Evolutionary conservation across 1,284 basidiomycete species (phyloP).

Genomic region (Leccinum huronense): DNA sequence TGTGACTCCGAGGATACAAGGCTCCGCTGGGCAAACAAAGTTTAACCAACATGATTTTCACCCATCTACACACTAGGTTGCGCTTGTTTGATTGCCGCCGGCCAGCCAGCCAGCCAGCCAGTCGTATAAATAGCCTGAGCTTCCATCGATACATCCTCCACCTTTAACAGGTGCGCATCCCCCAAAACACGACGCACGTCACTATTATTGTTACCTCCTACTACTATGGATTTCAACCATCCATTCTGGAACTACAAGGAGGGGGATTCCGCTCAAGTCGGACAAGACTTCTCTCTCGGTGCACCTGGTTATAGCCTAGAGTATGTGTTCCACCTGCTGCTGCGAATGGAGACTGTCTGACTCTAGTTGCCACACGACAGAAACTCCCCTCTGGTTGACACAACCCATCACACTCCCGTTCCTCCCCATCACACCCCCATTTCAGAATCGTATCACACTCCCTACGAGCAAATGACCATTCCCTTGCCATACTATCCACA

Average conservation of each 20-base stretch:
- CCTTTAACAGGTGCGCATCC: constrained; percentile 1
- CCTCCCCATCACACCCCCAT: neutral
- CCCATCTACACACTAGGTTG: neutral
- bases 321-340: constrained; percentile 12
- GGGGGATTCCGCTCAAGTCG: neutral
- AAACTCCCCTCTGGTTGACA: neutral
- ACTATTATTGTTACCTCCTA: neutral
- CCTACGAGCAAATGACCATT: neutral
- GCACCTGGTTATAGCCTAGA: neutral
- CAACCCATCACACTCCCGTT: neutral
- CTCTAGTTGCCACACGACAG: neutral
- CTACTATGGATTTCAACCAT: neutral
- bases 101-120: neutral
- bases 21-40: neutral
- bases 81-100: neutral
- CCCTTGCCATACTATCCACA: constrained; percentile 1
- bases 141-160: neutral
- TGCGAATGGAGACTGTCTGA: neutral
- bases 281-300: neutral
- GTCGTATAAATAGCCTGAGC: neutral
- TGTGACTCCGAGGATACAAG: neutral
- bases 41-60: neutral
- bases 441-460: neutral
- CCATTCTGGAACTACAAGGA: neutral
- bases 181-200: neutral